Percentiles rank a stretch among this genome's conserved stretches.
Evolutionary conservation across 1,139 yeast genomes (phyloP).

Genomic region (Debaryomyces psychrophilus): DNA sequence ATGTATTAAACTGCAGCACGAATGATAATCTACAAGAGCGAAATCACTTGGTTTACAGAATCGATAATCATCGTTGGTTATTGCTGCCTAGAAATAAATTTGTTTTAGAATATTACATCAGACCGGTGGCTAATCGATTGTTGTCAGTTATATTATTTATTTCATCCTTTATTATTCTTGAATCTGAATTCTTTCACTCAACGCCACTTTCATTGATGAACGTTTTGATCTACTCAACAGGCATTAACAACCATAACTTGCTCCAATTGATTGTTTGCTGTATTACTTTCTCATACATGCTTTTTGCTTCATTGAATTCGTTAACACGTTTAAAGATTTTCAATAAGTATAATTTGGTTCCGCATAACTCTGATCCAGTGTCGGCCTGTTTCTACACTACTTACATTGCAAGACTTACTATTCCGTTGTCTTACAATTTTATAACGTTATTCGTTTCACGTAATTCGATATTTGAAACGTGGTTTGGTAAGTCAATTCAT

Average conservation of each 20-base stretch:
- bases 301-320: slow-evolving; percentile 64
- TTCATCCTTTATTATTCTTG: slow-evolving; percentile 56
- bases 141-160: slow-evolving; percentile 41
- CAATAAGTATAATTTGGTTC: slow-evolving; percentile 75
- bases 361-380: slow-evolving; percentile 70
- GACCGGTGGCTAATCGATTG: slow-evolving; percentile 50
- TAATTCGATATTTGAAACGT: slow-evolving; percentile 52
- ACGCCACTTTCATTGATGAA: slow-evolving; percentile 66
- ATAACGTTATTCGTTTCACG: slow-evolving; percentile 62
- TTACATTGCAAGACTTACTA: slow-evolving; percentile 79
- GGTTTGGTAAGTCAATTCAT: slow-evolving; percentile 76
- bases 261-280: slow-evolving; percentile 42
- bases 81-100: slow-evolving; percentile 31
- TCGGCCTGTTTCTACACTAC: slow-evolving; percentile 78
- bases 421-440: slow-evolving; percentile 81
- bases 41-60: slow-evolving; percentile 35
- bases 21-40: slow-evolving; percentile 24
- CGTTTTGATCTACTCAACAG: slow-evolving; percentile 36
- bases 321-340: slow-evolving; percentile 70
- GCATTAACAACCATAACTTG: slow-evolving; percentile 21
- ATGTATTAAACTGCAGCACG: slow-evolving; percentile 38
- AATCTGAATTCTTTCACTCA: slow-evolving; percentile 77
- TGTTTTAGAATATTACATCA: slow-evolving; percentile 39
- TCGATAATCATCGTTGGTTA: slow-evolving; percentile 22
- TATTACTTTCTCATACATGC: slow-evolving; percentile 64